Evolutionary conservation across 2,329 filamentous ascomycete genomes (phyloP).

Genomic region (Fusarium concolor): DNA sequence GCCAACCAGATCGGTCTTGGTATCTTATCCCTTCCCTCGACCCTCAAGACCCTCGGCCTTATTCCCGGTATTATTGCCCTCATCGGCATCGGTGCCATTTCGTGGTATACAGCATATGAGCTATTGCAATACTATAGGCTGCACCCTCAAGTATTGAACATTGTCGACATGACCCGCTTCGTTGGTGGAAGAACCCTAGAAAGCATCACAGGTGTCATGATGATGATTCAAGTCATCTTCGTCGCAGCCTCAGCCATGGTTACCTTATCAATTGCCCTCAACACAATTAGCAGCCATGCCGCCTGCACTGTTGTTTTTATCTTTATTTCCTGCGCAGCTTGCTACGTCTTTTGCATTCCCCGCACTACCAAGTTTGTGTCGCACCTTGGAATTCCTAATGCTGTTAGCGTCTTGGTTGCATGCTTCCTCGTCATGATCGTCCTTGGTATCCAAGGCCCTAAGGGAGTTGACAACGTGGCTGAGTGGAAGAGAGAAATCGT

Average conservation of each 20-base stretch:
- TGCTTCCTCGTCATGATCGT: conserved; percentile 37
- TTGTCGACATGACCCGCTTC: conserved; percentile 73
- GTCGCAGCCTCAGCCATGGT: conserved; percentile 36
- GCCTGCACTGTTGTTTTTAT: conserved; percentile 33
- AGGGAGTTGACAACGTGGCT: not conserved
- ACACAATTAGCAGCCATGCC: conserved; percentile 31
- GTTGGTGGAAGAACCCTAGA: conserved; percentile 49
- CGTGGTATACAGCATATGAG: conserved; percentile 65
- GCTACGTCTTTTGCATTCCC: conserved; percentile 24
- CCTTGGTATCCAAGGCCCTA: conserved; percentile 23
- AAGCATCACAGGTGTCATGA: conserved; percentile 26
- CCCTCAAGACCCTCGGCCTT: conserved; percentile 73
- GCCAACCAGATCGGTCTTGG: conserved; percentile 46
- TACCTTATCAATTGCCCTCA: conserved; percentile 34
- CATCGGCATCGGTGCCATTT: conserved; percentile 71
- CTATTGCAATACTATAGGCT: conserved; percentile 73
- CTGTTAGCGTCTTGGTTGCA: conserved; percentile 29
- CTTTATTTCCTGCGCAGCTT: conserved; percentile 19
- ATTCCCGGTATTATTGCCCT: conserved; percentile 75
- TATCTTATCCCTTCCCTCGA: conserved; percentile 75
- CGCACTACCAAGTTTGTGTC: conserved; percentile 38
- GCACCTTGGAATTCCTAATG: conserved; percentile 24
- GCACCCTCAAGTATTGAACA: conserved; percentile 74
- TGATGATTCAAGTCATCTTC: conserved; percentile 40
- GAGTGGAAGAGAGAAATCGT: conserved; percentile 42